Evolutionary conservation across 345 rosid genomes (phyloP), one percentile per base, ranked within the genome.

Genomic region (Tarenaya hassleriana): DNA sequence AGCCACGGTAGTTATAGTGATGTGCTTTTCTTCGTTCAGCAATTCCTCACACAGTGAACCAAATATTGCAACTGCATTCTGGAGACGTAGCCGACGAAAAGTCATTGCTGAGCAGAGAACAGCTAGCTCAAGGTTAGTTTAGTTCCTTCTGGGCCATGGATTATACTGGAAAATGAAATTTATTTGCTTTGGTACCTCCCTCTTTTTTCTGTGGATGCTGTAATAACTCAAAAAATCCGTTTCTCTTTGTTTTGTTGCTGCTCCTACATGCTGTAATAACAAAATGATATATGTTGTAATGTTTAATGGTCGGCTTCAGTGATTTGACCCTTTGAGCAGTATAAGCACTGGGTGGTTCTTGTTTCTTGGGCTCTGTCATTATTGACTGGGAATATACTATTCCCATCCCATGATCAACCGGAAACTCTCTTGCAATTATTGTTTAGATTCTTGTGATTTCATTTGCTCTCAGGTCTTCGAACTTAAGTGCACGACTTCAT

Each of bases 51-150:
- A 83, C 61, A 91, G 90, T 62, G 98, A 87, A 74, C 96, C 98
- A 39, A 81, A 91, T 72, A 71, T 91, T 34, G 88, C 96, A 20
- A 80, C 81, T 52, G 70, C 80, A 42, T 84, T 91, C 66, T 78
- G 98, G 92, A 70, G 94, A 41, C 90, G 90, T 62, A 79, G 94
- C 73, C 78, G 96, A 75, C 77, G 79, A 74, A 94, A 85, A 80
- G 92, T 79, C 60, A 84, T 88, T 74, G 85, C 85, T 27, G 97
- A 94, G 67, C 97, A 83, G 69, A 75, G 95, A 71, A 94, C 97
- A 59, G 92, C 95, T 57, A 94, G 95, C 77, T 94, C 99, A 58
- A 88, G 99, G 95, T 88, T 72, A 58, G 50, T 45, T 35, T 34
- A 63, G 55, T 63, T 60, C 60, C 55, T 61, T 64, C 29, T 59